Percentiles rank a stretch among this genome's conserved stretches.
Evolutionary conservation across 2,329 filamentous ascomycete genomes (phyloP).

Genomic region (Colletotrichum spaethianum): DNA sequence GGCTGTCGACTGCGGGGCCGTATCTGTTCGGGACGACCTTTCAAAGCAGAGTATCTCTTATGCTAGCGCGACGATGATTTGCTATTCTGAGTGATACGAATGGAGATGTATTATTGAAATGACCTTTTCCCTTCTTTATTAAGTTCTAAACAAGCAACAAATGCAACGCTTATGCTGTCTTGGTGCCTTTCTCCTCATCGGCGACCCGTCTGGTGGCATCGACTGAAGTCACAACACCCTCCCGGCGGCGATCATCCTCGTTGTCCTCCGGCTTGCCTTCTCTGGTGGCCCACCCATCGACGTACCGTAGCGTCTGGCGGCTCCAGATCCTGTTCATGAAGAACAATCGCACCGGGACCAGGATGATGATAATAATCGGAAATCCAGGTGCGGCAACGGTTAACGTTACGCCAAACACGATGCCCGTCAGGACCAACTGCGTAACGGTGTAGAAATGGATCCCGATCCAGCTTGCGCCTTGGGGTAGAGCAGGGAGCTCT

Average conservation of each 20-base stretch:
- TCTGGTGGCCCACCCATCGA: slow-evolving; percentile 64
- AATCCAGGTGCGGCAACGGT: slow-evolving; percentile 75
- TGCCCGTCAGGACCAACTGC: slow-evolving; percentile 70
- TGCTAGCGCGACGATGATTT: not conserved
- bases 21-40: slow-evolving; percentile 2
- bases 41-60: not conserved
- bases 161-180: slow-evolving; percentile 6
- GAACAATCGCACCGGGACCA: slow-evolving; percentile 74
- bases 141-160: not conserved
- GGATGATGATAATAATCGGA: slow-evolving; percentile 73
- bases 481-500: slow-evolving; percentile 64
- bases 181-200: slow-evolving; percentile 49
- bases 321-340: slow-evolving; percentile 74
- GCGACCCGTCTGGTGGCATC: not conserved
- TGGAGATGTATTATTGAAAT: not conserved
- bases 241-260: slow-evolving; percentile 31
- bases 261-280: slow-evolving; percentile 68
- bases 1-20: not conserved
- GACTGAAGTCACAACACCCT: slow-evolving; percentile 19
- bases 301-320: slow-evolving; percentile 65
- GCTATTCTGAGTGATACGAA: not conserved
- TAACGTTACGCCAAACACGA: slow-evolving; percentile 75
- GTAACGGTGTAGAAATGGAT: slow-evolving; percentile 72
- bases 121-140: not conserved
- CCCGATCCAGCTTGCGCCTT: slow-evolving; percentile 62